Conservation (phyloP, 176 grass and related monocot genomes). For the Thinopyrum elongatum region DNA sequence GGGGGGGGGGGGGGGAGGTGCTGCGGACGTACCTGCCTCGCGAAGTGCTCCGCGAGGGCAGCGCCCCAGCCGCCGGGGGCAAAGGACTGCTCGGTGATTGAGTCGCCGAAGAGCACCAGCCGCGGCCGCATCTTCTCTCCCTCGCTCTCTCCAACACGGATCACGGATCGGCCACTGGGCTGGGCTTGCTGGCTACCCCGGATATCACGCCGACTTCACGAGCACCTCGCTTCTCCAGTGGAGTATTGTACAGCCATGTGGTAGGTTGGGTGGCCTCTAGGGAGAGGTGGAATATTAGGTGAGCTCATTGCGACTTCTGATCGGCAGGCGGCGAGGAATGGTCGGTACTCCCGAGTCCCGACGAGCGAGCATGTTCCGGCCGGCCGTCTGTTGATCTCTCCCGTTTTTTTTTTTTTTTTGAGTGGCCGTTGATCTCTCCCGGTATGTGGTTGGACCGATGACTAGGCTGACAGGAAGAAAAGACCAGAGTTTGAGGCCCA, state of each 20-base stretch:
- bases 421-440: too few relatives aligned
- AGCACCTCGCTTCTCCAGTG: neutral
- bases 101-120: slow-evolving; percentile 87
- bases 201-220: neutral
- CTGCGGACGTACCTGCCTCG: slow-evolving; percentile 31
- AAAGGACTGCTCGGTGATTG: slow-evolving; percentile 86
- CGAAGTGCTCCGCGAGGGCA: slow-evolving; percentile 57
- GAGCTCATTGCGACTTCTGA: neutral
- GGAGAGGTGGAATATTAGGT: neutral
- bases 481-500: too few relatives aligned
- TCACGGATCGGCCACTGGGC: neutral
- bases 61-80: slow-evolving; percentile 73
- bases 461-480: too few relatives aligned
- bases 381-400: too few relatives aligned
- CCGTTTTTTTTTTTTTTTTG: too few relatives aligned
- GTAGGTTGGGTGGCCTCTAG: too few relatives aligned
- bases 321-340: neutral
- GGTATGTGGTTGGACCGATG: too few relatives aligned
- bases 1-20: neutral
- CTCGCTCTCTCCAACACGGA: neutral
- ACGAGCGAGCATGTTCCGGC: neutral
- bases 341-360: neutral
- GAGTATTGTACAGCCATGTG: neutral
- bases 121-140: slow-evolving; percentile 41
- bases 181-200: neutral